Evolutionary conservation across 768 basidiomycete species (phyloP).

Genomic region (Clitopilus hobsonii): DNA sequence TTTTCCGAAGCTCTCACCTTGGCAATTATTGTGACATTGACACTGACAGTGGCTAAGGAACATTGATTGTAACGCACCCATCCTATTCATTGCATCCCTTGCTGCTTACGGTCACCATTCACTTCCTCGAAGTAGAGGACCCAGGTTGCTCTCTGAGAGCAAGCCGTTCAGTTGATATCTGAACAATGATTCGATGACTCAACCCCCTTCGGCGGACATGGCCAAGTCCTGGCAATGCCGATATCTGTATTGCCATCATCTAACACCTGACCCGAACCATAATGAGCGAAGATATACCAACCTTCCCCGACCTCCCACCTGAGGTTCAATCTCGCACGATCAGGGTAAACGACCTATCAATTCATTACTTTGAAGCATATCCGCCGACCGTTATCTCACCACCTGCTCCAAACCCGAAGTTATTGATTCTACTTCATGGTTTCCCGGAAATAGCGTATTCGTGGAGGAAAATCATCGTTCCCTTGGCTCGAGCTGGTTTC

Average conservation of each 20-base stretch:
- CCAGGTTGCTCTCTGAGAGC: no score
- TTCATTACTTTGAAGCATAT: conserved; percentile 50
- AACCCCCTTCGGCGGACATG: no score
- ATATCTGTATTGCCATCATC: neutral
- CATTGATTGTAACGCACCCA: no score
- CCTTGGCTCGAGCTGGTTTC: conserved; percentile 47
- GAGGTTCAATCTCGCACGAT: conserved; percentile 34
- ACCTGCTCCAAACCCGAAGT: conserved; percentile 25
- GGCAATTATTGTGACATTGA: no score
- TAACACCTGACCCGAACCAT: no score
- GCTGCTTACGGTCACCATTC: no score
- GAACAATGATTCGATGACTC: no score
- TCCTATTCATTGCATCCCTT: no score
- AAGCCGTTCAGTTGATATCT: no score
- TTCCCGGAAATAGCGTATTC: conserved; percentile 67
- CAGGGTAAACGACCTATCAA: conserved; percentile 41
- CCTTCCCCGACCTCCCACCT: conserved; percentile 16
- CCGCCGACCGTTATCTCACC: conserved; percentile 6
- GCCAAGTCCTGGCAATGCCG: neutral
- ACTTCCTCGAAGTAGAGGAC: no score
- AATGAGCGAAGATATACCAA: neutral
- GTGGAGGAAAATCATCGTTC: conserved; percentile 55
- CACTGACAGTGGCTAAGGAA: no score
- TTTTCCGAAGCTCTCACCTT: no score
- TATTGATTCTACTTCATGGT: conserved; percentile 58